These are phyloP conservation scores for Calonectria fujianensis DNA, from an alignment of 2,329 filamentous ascomycete genomes.

Conservation along the genomic window DNA sequence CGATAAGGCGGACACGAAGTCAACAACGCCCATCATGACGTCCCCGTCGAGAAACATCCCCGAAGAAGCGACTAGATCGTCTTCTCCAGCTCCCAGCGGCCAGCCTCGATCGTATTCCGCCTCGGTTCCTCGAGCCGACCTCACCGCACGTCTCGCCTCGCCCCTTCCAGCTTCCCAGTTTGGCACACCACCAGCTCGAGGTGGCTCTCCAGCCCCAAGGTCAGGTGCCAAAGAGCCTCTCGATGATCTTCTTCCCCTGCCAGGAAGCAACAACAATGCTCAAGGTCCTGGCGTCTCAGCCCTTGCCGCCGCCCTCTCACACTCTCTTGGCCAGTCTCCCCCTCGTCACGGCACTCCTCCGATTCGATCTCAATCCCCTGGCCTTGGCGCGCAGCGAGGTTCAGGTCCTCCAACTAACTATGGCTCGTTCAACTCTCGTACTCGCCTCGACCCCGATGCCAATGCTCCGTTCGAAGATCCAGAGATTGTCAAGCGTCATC, in stretches of 20 bases:
- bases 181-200: slow-evolving; percentile 61
- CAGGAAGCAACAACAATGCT: slow-evolving; percentile 77
- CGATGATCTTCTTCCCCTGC: slow-evolving; percentile 76
- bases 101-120: slow-evolving; percentile 68
- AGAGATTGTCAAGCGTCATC: slow-evolving; percentile 91
- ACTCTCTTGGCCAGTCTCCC: slow-evolving; percentile 81
- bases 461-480: slow-evolving; percentile 86
- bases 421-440: slow-evolving; percentile 87
- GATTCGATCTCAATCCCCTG: slow-evolving; percentile 62
- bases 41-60: slow-evolving; percentile 62
- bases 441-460: slow-evolving; percentile 67
- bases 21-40: slow-evolving; percentile 58
- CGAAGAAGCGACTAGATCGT: slow-evolving; percentile 64
- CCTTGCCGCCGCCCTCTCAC: slow-evolving; percentile 89
- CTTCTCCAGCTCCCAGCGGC: slow-evolving; percentile 67
- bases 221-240: slow-evolving; percentile 50
- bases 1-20: slow-evolving; percentile 51
- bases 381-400: slow-evolving; percentile 59
- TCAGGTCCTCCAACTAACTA: slow-evolving; percentile 82
- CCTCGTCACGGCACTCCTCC: slow-evolving; percentile 81
- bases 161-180: slow-evolving; percentile 68
- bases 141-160: slow-evolving; percentile 77
- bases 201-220: slow-evolving; percentile 57
- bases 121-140: slow-evolving; percentile 74
- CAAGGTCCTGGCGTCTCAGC: slow-evolving; percentile 90